Conservation (phyloP, 176 grass and related monocot species). For the Eragrostis nindensis region DNA sequence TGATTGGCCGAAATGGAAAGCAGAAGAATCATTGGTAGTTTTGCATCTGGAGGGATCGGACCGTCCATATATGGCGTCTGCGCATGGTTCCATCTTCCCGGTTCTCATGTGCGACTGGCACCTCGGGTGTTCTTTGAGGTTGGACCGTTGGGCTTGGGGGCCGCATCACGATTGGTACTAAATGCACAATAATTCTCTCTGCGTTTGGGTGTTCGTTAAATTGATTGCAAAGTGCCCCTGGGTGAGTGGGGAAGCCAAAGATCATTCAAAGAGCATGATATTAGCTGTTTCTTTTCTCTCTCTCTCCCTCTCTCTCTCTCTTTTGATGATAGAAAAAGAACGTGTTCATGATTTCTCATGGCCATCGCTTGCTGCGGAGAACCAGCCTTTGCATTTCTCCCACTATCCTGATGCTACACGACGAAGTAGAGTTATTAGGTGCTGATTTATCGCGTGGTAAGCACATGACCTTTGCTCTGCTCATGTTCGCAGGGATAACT, state of each 20-base stretch:
- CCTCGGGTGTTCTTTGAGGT: neutral
- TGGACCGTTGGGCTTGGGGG: neutral
- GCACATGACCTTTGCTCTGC: no score
- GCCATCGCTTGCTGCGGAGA: no score
- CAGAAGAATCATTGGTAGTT: neutral
- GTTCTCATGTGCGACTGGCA: conserved; percentile 1
- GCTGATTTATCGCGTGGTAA: neutral
- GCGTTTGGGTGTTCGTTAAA: conserved; percentile 33
- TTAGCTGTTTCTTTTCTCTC: neutral
- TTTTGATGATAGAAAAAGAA: neutral
- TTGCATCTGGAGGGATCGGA: neutral
- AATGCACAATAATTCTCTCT: conserved; percentile 14
- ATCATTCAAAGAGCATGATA: neutral
- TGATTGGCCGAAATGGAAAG: neutral
- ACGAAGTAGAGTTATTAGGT: neutral
- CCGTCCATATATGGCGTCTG: neutral
- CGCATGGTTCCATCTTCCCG: neutral
- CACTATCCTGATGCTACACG: no score
- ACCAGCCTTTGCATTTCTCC: no score
- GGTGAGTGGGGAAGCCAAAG: neutral
- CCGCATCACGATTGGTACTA: neutral
- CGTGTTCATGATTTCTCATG: no score
- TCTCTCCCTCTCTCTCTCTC: neutral
- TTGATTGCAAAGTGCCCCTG: neutral
- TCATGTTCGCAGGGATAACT: conserved; percentile 69